Conservation (phyloP, 352 stramenopile genomes). For the Globisporangium carolinianum region DNA sequence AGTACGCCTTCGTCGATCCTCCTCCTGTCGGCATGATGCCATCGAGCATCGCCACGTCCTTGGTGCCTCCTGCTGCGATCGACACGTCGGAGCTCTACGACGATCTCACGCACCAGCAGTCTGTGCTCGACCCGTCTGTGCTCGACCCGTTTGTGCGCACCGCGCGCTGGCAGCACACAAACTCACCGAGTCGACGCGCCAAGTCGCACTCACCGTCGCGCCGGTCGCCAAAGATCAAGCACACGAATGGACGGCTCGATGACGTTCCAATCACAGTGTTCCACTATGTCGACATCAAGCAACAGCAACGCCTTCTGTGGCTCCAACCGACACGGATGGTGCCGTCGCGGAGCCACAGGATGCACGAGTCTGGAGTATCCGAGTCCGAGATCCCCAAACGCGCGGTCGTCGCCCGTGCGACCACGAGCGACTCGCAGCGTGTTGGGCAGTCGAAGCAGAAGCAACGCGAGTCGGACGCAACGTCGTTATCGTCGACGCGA, state of each 20-base stretch:
- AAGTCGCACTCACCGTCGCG: conserved; percentile 20
- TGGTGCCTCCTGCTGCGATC: conserved; percentile 3
- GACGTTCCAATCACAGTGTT: background rate
- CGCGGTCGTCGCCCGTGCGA: background rate
- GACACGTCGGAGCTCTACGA: conserved; percentile 1
- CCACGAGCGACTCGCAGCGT: background rate
- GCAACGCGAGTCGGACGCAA: background rate
- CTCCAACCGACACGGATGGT: background rate
- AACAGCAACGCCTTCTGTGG: background rate
- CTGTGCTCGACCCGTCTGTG: background rate
- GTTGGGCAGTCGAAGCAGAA: background rate
- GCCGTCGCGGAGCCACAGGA: background rate
- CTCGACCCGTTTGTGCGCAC: background rate
- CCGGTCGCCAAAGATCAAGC: conserved; percentile 19
- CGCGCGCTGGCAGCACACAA: background rate
- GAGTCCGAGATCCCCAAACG: conserved; percentile 4
- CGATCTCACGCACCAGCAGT: background rate
- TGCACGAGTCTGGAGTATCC: background rate
- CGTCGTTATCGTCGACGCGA: conserved; percentile 1
- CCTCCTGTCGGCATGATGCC: background rate
- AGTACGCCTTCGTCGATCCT: background rate
- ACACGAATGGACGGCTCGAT: conserved; percentile 22
- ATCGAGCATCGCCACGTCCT: background rate
- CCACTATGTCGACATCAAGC: background rate
- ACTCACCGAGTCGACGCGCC: conserved; percentile 5